Evolutionary conservation across 2,329 filamentous ascomycete genomes (phyloP), one percentile per base, ranked within the genome.

Genomic region (Colletotrichum scovillei): DNA sequence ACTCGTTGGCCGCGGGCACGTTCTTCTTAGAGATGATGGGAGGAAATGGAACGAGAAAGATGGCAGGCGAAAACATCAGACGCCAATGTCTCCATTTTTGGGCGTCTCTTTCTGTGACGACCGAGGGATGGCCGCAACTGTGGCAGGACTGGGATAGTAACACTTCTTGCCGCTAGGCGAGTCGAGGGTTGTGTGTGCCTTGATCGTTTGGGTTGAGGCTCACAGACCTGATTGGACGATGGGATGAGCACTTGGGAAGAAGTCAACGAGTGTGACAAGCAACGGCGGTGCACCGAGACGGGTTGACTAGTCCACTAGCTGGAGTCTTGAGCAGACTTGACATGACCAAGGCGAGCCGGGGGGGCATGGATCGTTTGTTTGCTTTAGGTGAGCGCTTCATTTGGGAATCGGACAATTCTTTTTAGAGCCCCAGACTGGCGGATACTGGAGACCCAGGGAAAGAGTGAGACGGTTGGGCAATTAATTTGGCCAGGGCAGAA

Each of bases 61-160:
- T 9, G 16, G 32, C 12, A 53, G 67, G 65, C 38, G 2, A 65
- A 11, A 35, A 71, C 26, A 71, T 71, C 71, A 71, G 71, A 73
- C 38, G 71, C 71, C 67, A 66, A 62, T 28, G 67, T 8, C 46
- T 58, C 66, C 66, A 8, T 63, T 53, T 22, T n/a, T 8, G 42
- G 9, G 5, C 14, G 9, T 35, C 4, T 49, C 24, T 62, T 32
- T 32, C 55, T 57, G 58, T 32, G 55, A 70, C 67, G 57, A 35
- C 55, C 62, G 53, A 73, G 46, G 46, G 46, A 70, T 19, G 28
- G 42, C 38, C 53, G 24, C 22, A 26, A 22, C 11, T 30, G 30
- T 22, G 53, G 32, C 14, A 42, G 38, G 38, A 19, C 38, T 7
- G 5, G 38, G 38, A 42, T 19, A 19, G 38, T 42, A 42, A 19